A percentile compares a stretch with the other conserved stretches of the same genome.
phyloP scores from a whole-genome alignment of 2,329 filamentous ascomycete species.

The Clathrospora elynae region DNA sequence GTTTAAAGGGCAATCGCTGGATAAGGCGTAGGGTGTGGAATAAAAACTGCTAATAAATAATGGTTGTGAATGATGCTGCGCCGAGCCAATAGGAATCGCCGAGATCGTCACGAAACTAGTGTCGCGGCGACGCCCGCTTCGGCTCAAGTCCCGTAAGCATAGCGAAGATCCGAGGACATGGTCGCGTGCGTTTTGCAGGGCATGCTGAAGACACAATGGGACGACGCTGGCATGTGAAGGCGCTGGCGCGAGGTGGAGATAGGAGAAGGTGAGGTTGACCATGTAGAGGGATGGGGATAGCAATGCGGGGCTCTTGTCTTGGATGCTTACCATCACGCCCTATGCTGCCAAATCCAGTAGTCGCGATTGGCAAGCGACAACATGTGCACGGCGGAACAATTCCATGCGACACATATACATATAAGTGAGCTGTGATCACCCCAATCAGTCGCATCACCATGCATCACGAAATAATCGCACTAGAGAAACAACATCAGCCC shows the following conservation, averaged over 20 bases:
- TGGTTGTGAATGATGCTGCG: background rate
- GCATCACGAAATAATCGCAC: conserved; percentile 54
- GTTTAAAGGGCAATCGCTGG: conserved; percentile 1
- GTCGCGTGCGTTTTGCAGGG: conserved; percentile 16
- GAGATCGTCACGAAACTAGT: conserved; percentile 13
- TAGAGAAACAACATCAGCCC: conserved; percentile 52
- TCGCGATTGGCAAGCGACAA: background rate
- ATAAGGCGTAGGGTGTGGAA: background rate
- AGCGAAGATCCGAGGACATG: conserved; percentile 10
- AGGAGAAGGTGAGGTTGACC: background rate
- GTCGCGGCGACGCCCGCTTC: conserved; percentile 8
- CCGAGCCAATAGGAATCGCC: conserved; percentile 24
- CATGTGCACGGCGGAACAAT: background rate
- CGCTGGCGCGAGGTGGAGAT: conserved; percentile 2
- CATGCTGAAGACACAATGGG: too few relatives aligned
- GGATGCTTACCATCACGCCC: conserved; percentile 5
- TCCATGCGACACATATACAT: conserved; percentile 12
- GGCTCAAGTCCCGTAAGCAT: conserved; percentile 11
- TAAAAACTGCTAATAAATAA: background rate
- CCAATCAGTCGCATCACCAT: too few relatives aligned
- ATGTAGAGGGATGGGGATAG: conserved; percentile 1
- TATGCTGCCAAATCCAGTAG: conserved; percentile 9
- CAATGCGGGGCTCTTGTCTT: background rate
- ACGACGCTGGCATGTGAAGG: conserved; percentile 3
- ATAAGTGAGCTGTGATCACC: too few relatives aligned